Evolutionary conservation across 352 stramenopile species (phyloP).

Genomic region (Phytophthora cryptogea): DNA sequence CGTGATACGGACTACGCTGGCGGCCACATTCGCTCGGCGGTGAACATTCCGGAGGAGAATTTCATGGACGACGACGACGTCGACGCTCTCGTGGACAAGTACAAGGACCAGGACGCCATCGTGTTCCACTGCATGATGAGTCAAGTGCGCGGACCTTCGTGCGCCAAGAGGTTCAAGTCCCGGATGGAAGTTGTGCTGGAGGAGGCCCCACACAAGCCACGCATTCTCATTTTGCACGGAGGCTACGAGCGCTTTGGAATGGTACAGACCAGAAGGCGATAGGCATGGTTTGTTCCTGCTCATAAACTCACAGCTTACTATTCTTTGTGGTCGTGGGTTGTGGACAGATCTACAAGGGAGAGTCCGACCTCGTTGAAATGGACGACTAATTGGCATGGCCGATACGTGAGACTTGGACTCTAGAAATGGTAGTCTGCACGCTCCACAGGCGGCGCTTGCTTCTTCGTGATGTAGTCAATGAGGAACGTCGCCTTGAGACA

Average conservation of each 20-base stretch:
- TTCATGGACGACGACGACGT: constrained; percentile 86
- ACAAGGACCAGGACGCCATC: constrained; percentile 64
- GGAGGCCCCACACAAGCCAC: constrained; percentile 47
- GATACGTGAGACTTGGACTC: constrained; percentile 3
- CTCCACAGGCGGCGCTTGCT: constrained; percentile 60
- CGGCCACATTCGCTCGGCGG: constrained; percentile 73
- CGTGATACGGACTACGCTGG: constrained; percentile 74
- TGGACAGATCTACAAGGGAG: constrained; percentile 54
- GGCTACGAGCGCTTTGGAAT: constrained; percentile 70
- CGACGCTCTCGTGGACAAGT: constrained; percentile 70
- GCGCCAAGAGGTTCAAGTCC: constrained; percentile 72
- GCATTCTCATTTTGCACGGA: constrained; percentile 70
- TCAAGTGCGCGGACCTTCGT: constrained; percentile 81
- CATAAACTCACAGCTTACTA: constrained; percentile 17
- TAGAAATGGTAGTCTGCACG: constrained; percentile 62
- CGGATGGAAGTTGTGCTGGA: constrained; percentile 61
- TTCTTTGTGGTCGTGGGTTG: constrained; percentile 21
- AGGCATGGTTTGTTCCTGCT: constrained; percentile 2
- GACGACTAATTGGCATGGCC: constrained; percentile 15
- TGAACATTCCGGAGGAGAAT: constrained; percentile 81
- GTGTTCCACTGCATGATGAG: constrained; percentile 92
- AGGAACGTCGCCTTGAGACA: constrained; percentile 82
- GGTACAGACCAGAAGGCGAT: constrained; percentile 29
- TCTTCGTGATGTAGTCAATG: constrained; percentile 88
- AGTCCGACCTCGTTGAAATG: constrained; percentile 48